Percentiles rank a stretch among this genome's conserved stretches.
These are phyloP conservation scores for Symbiodinium natans DNA, from an alignment of 73 alveolate species.

Conservation along the genomic window DNA sequence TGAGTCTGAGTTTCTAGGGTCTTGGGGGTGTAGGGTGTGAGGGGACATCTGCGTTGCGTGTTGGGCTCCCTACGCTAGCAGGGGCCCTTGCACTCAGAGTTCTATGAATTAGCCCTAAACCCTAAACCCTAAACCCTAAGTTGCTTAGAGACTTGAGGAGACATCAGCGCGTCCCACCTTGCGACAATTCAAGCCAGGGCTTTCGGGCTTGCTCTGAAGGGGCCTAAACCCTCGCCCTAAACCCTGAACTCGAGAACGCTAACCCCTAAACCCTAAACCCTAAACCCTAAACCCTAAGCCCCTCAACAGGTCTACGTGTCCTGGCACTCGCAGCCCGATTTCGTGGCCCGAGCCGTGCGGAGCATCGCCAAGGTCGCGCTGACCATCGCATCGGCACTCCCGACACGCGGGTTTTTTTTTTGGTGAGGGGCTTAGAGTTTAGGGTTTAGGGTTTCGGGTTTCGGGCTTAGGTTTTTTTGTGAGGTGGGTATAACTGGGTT, in stretches of 20 bases:
- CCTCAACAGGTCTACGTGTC: conserved; percentile 81
- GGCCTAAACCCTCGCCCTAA: no score
- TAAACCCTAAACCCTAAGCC: no score
- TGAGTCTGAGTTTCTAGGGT: no score
- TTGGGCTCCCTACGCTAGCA: no score
- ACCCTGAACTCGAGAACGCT: neutral
- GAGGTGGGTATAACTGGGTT: no score
- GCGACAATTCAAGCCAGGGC: no score
- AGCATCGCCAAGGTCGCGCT: conserved; percentile 79
- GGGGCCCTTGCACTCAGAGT: no score
- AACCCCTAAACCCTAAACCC: neutral
- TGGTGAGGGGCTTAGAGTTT: neutral
- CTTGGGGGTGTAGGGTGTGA: no score
- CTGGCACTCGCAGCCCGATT: conserved; percentile 92
- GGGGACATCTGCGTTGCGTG: no score
- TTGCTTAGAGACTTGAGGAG: no score
- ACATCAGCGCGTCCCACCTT: no score
- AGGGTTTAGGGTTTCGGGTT: neutral
- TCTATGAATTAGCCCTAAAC: neutral
- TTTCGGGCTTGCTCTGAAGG: no score
- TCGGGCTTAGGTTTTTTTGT: neutral
- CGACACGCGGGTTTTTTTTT: neutral
- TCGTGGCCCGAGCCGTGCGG: conserved; percentile 74
- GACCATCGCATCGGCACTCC: conserved; percentile 44
- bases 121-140: neutral